These are phyloP conservation scores for Saccharomyces hybrid DNA, from an alignment of 1,139 yeast species.

Conservation along the genomic window DNA sequence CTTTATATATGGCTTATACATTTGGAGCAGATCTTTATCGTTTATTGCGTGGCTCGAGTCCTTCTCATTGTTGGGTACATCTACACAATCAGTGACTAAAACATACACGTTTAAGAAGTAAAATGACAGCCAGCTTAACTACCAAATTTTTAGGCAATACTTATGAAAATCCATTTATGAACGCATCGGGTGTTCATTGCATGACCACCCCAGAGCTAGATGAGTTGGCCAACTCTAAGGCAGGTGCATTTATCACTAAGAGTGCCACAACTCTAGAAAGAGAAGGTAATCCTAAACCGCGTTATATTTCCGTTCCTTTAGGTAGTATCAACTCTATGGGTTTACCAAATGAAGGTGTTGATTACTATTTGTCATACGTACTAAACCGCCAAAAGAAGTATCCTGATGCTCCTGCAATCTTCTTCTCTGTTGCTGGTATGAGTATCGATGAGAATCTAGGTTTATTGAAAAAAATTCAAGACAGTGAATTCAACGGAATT, in stretches of 20 bases:
- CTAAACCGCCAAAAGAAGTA: constrained; percentile 14
- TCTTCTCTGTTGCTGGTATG: constrained; percentile 29
- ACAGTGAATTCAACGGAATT: constrained; percentile 22
- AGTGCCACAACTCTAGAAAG: constrained; percentile 23
- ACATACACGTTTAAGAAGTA: not conserved
- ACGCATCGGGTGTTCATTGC: constrained; percentile 30
- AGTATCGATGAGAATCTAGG: constrained; percentile 23
- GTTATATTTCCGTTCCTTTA: constrained; percentile 24
- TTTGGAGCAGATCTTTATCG: no score
- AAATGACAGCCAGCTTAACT: constrained; percentile 13
- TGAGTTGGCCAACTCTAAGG: constrained; percentile 19
- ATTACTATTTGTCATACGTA: constrained; percentile 24
- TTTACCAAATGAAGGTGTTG: constrained; percentile 25
- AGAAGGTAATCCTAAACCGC: constrained; percentile 29
- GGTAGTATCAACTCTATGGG: constrained; percentile 32
- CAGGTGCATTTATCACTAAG: constrained; percentile 28
- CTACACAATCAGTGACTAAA: not conserved
- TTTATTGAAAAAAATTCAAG: constrained; percentile 19
- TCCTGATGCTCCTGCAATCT: constrained; percentile 16
- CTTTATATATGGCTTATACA: not conserved
- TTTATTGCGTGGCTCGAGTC: no score
- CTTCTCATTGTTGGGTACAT: not conserved
- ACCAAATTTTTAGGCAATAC: constrained; percentile 16
- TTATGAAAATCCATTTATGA: constrained; percentile 27
- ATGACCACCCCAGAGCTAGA: constrained; percentile 22